Percentiles rank a stretch among this genome's conserved stretches.
Evolutionary conservation across 331 rosid species (phyloP).

Genomic region (Phaseolus coccineus): DNA sequence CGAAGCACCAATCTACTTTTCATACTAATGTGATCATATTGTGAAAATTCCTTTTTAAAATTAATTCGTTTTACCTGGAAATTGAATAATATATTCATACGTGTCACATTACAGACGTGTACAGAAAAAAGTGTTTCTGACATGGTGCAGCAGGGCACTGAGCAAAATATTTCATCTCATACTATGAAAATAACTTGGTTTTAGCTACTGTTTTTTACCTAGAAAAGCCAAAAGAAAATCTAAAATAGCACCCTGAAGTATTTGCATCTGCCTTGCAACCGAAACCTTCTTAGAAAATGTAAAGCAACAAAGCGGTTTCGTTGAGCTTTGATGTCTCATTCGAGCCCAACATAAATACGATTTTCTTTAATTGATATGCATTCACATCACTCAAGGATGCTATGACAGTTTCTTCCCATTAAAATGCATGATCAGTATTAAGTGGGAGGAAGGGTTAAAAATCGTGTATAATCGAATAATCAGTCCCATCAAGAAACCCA

Average conservation of each 20-base stretch:
- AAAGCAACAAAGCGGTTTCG: neutral
- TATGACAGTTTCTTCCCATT: neutral
- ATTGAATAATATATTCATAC: neutral
- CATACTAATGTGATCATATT: too few relatives aligned
- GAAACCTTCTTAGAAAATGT: neutral
- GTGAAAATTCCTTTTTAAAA: too few relatives aligned
- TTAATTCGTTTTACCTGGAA: neutral
- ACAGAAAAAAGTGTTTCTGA: too few relatives aligned
- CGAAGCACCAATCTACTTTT: too few relatives aligned
- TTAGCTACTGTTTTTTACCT: neutral
- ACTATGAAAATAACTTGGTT: neutral
- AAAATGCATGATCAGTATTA: neutral
- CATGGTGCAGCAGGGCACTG: neutral
- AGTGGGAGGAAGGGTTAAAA: neutral
- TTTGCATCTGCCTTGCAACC: constrained; percentile 2
- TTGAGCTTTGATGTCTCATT: constrained; percentile 5
- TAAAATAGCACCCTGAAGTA: neutral
- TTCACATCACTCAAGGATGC: neutral
- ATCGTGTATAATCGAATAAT: neutral
- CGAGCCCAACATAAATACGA: neutral
- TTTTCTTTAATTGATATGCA: constrained; percentile 23
- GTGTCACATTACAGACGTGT: neutral
- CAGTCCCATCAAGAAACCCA: neutral
- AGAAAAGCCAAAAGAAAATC: neutral
- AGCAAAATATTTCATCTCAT: constrained; percentile 24